Evolutionary conservation across 2,329 filamentous ascomycete genomes (phyloP).

Genomic region (Elsinoe necatrix): DNA sequence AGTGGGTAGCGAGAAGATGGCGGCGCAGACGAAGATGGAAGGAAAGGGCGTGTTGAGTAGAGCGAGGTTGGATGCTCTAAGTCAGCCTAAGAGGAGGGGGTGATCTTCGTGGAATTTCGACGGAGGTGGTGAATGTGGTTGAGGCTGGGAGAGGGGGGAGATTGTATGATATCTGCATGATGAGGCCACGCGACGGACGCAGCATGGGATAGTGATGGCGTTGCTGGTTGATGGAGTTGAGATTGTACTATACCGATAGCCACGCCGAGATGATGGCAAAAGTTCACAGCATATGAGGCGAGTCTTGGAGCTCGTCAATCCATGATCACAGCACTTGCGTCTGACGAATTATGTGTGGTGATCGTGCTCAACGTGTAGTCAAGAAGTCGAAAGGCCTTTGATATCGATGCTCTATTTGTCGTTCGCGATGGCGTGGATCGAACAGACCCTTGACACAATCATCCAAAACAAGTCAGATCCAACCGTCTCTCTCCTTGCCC

Average conservation of each 20-base stretch:
- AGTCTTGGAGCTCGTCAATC: not conserved
- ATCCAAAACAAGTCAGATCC: slow-evolving; percentile 22
- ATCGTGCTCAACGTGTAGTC: not conserved
- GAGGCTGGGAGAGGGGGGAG: not conserved
- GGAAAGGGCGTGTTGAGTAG: slow-evolving; percentile 17
- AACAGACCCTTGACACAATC: not conserved
- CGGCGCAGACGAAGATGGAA: slow-evolving; percentile 25
- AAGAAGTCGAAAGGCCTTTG: not conserved
- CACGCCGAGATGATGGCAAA: not conserved
- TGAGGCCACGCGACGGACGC: not conserved
- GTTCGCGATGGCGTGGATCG: not conserved
- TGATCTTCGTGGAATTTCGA: too few relatives aligned
- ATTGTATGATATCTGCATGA: not conserved
- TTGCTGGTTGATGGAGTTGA: not conserved
- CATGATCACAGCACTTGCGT: not conserved
- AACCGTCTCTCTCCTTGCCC: slow-evolving; percentile 18
- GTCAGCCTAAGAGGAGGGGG: slow-evolving; percentile 28
- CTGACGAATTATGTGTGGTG: too few relatives aligned
- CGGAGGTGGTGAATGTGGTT: too few relatives aligned
- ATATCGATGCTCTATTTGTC: not conserved
- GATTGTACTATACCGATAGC: not conserved
- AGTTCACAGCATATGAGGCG: slow-evolving; percentile 2
- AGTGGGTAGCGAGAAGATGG: slow-evolving; percentile 29
- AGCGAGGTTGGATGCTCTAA: slow-evolving; percentile 16
- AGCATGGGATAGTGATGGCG: not conserved